Evolutionary conservation across 1,284 basidiomycete genomes (phyloP), one percentile per base, ranked within the genome.

Genomic region (Phylloporus gajari): DNA sequence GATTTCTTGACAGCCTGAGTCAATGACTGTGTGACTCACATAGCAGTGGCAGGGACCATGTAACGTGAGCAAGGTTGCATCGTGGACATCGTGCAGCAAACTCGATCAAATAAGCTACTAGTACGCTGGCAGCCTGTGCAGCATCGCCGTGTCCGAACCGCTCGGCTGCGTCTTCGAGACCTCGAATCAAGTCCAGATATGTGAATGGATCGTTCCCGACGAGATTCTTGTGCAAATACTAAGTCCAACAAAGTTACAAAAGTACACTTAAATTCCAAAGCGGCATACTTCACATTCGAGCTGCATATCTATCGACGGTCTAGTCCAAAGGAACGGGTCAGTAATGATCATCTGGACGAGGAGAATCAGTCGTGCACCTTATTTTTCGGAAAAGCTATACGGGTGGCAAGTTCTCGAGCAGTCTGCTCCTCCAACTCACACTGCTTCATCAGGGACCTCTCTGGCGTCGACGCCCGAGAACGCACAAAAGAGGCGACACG

Each of bases 341-440:
- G 62, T 35, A 27, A 58, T n/a, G 40, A 32, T 21, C 40, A 58
- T 63, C 70, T 62, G 23, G 5, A 51, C 13, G 42, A n/a, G 63
- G 53, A 68, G 30, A 68, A 19, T 62, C 51, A 62, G 44, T n/a
- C 15, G 13, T 42, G n/a, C 32, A 48, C 66, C 46, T 21, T 48
- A 48, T 59, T 53, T 51, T 65, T 71, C 30, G 44, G 62, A 44
- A 44, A 64, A 61, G 35, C 48, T 5, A 82, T 62, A n/a, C 78
- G 72, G 8, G 42, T 64, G 46, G 60, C 70, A 23, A 79, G 79
- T 67, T 80, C 71, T 63, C 66, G 73, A 51, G 78, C 79, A 12
- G 42, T 77, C 58, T 56, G 67, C 66, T 74, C 75, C 13, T 79
- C 78, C 68, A 79, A 46, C 53, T 51, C 73, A 23, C 79, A 79